Evolutionary conservation across 2,329 filamentous ascomycete species (phyloP).

Genomic region (Ceratocystis cubensis): DNA sequence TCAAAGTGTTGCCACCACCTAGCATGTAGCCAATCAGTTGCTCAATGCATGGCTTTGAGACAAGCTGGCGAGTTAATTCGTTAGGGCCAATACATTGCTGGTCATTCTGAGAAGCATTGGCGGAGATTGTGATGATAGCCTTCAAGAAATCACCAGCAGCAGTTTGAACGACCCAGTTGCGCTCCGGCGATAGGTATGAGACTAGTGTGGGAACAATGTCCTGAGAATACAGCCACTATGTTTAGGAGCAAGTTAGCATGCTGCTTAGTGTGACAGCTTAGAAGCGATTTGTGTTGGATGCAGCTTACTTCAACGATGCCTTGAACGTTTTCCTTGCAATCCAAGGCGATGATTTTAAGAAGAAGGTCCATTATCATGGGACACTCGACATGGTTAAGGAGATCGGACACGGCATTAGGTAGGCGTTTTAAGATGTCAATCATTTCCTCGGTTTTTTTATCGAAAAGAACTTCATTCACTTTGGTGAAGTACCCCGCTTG

Average conservation of each 20-base stretch:
- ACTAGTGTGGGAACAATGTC: constrained; percentile 77
- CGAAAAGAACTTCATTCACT: constrained; percentile 92
- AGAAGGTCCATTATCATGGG: constrained; percentile 97
- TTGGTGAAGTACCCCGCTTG: constrained; percentile 98
- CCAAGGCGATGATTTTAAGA: constrained; percentile 90
- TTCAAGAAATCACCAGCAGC: constrained; percentile 96
- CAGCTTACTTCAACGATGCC: constrained; percentile 76
- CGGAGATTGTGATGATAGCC: constrained; percentile 96
- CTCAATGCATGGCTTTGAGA: constrained; percentile 72
- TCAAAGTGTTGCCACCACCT: constrained; percentile 80
- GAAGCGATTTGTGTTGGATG: constrained; percentile 1
- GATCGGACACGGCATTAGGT: constrained; percentile 66
- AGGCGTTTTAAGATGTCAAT: constrained; percentile 74
- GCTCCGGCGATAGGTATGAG: constrained; percentile 71
- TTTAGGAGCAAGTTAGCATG: neutral
- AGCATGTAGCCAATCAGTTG: constrained; percentile 87
- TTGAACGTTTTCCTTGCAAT: constrained; percentile 80
- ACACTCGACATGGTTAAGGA: constrained; percentile 89
- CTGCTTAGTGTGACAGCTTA: neutral
- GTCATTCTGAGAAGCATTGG: constrained; percentile 94
- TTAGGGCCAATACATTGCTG: constrained; percentile 98
- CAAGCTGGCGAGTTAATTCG: constrained; percentile 85
- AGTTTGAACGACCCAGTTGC: constrained; percentile 83
- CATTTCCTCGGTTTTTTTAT: constrained; percentile 98
- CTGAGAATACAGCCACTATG: constrained; percentile 80